Base-by-base conservation (phyloP, 306 rosid species). In the Mimosa pudica region DNA sequence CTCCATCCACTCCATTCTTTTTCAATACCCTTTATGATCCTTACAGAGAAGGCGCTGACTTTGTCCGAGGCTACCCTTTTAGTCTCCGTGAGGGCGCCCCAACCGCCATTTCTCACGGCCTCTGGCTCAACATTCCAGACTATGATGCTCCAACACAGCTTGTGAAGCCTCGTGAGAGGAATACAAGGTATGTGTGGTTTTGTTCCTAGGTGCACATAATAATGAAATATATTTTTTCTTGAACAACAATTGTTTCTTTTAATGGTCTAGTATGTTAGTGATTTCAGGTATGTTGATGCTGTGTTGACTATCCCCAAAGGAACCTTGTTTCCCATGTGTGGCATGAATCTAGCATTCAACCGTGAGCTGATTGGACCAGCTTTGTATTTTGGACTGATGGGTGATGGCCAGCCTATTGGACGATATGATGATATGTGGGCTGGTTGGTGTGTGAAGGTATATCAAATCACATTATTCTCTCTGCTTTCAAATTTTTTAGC, bases 131-230 rank as follows among this genome's bases (percentile, higher is more conserved):
- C 83, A 85, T 85, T 57, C 90, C 87, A 2, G 92, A 85, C 72
- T 89, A 89, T 46, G 92, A 85, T 81, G 90, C 92, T 30, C 90
- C 92, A 11, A 89, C 92, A 13, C 87, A 89, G 73, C 90, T 86
- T 35, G 90, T 87, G 47, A 89, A 85, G 83, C 92, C 92, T 69
- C 79, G 38, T 16, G 92, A 89, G 85, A 86, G 89, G 71, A 89
- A 86, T 58, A 78, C 70, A 24, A 84, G 89, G 92, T 82, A 45
- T 24, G 6, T 24, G 8, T 20, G 20, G 8, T 38, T 38, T 65
- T 42, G 47, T 16, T 44, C 47, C 48, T 65, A 3, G 1, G 42
- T 24, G 17, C 35, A 9, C 35, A 20, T 20, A 42, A 67, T 67
- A 42, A 8, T 42, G 36, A 24, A 24, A 45, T 12, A 24, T 45